phyloP scores from a whole-genome alignment of 352 stramenopile genomes.

The Globisporangium yorkense region DNA sequence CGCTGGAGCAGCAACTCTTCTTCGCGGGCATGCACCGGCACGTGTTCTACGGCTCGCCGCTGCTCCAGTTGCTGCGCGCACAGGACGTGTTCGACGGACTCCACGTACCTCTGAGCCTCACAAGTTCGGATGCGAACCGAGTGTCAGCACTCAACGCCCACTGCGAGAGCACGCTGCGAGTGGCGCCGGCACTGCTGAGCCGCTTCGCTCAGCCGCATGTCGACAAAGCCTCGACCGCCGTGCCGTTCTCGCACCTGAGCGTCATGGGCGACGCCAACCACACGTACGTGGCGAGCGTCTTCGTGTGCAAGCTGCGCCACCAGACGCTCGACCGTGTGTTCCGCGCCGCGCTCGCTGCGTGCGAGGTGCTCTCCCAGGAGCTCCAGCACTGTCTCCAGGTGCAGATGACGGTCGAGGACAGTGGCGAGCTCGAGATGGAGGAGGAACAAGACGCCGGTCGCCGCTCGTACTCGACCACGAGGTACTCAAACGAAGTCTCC shows the following conservation, averaged over 20 bases:
- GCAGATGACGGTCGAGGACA: conserved; percentile 12
- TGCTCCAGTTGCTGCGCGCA: conserved; percentile 30
- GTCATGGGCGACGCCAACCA: conserved; percentile 38
- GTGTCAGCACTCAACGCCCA: conserved; percentile 20
- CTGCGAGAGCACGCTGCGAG: conserved; percentile 23
- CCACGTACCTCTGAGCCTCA: conserved; percentile 22
- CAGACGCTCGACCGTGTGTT: conserved; percentile 25
- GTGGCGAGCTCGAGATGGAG: not conserved
- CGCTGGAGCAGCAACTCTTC: conserved; percentile 56
- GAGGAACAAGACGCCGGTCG: not conserved
- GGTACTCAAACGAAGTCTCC: conserved; percentile 27
- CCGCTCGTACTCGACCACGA: conserved; percentile 21
- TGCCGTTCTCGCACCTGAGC: conserved; percentile 47
- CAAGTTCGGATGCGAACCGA: conserved; percentile 10
- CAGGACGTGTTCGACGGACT: conserved; percentile 49
- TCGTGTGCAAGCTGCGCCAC: conserved; percentile 38
- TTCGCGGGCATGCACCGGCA: conserved; percentile 41
- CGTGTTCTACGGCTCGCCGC: conserved; percentile 35
- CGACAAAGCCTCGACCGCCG: conserved; percentile 15
- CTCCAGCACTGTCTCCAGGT: conserved; percentile 27
- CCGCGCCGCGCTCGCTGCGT: conserved; percentile 30
- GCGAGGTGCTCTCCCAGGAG: conserved; percentile 23
- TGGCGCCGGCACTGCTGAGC: conserved; percentile 28
- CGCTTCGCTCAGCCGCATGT: conserved; percentile 31
- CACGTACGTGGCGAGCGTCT: conserved; percentile 49